phyloP scores from a whole-genome alignment of 345 rosid species.

The Carallia brachiata region DNA sequence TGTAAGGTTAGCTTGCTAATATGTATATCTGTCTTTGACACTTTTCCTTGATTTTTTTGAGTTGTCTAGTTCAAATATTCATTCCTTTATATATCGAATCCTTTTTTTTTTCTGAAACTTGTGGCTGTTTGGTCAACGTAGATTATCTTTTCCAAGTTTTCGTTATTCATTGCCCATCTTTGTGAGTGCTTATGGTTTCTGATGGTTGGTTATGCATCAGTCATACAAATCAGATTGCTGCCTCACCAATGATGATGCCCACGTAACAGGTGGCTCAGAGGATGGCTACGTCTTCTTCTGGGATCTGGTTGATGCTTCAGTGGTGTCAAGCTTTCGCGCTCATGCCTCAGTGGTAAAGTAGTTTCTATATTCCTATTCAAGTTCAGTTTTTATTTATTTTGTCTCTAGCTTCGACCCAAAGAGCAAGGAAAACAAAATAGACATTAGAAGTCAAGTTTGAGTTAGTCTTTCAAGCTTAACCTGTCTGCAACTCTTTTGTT shows the following conservation, averaged over 20 bases:
- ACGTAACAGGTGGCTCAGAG: constrained; percentile 92
- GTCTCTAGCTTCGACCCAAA: too few relatives aligned
- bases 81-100: too few relatives aligned
- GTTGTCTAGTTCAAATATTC: neutral
- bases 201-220: constrained; percentile 38
- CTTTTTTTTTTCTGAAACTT: too few relatives aligned
- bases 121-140: neutral
- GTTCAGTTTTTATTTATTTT: too few relatives aligned
- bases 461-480: too few relatives aligned
- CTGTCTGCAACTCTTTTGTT: too few relatives aligned
- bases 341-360: constrained; percentile 81
- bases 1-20: constrained; percentile 67
- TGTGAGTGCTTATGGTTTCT: neutral
- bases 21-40: neutral
- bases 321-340: constrained; percentile 68
- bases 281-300: constrained; percentile 91
- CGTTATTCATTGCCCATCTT: neutral
- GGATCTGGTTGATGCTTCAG: constrained; percentile 93
- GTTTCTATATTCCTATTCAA: neutral
- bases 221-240: constrained; percentile 94
- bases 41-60: neutral
- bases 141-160: neutral
- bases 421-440: too few relatives aligned
- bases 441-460: too few relatives aligned
- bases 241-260: constrained; percentile 79